phyloP scores from a whole-genome alignment of 116 monocot species.

The Phalaenopsis hybrid region DNA sequence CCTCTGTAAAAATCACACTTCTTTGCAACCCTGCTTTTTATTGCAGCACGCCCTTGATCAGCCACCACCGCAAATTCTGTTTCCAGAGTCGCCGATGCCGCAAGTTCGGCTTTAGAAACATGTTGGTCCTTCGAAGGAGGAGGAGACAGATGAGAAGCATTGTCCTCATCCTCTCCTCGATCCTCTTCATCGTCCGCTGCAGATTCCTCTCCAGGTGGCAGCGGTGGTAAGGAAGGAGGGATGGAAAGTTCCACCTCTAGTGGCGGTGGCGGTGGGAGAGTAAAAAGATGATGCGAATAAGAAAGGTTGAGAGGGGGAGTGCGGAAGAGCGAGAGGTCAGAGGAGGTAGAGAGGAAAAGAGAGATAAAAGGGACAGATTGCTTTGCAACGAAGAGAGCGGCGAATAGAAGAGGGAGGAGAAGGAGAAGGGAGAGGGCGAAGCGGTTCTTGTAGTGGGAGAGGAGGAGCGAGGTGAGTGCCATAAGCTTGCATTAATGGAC shows the following conservation, averaged over 20 bases:
- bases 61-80: background rate
- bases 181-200: background rate
- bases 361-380: background rate
- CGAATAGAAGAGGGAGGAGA: background rate
- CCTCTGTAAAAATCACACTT: slow-evolving; percentile 20
- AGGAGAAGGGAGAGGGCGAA: slow-evolving; percentile 7
- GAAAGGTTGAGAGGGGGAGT: background rate
- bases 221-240: background rate
- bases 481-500: background rate
- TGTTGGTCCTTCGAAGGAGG: background rate
- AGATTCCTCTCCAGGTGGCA: background rate
- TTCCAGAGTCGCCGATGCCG: background rate
- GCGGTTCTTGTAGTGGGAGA: slow-evolving; percentile 1
- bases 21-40: background rate
- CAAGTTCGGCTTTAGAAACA: background rate
- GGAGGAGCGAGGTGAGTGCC: background rate
- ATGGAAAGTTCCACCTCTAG: background rate
- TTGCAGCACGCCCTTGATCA: background rate
- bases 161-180: background rate
- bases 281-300: background rate
- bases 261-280: background rate
- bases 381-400: background rate
- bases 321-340: background rate
- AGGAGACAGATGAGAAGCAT: background rate
- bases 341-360: background rate